These are phyloP conservation scores for Neurospora cerealis DNA, from an alignment of 495 filamentous ascomycete species.

Conservation along the genomic window DNA sequence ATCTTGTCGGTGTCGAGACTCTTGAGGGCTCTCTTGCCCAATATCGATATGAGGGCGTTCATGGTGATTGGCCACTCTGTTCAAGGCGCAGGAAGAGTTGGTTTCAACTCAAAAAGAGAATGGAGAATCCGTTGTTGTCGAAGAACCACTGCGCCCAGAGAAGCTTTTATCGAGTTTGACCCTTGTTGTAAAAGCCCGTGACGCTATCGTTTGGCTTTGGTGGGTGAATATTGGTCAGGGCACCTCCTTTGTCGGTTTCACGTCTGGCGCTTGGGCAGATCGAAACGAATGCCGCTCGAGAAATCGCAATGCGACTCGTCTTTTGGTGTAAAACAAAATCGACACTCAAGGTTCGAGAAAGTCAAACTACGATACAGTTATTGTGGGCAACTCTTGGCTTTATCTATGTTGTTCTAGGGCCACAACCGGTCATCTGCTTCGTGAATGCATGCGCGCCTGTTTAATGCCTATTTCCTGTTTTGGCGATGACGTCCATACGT, in stretches of 20 bases:
- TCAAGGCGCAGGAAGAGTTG: background rate
- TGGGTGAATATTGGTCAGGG: slow-evolving; percentile 8
- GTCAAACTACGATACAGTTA: background rate
- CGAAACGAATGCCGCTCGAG: background rate
- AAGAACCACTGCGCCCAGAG: background rate
- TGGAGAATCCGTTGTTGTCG: background rate
- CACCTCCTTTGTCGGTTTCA: slow-evolving; percentile 15
- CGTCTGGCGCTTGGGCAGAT: slow-evolving; percentile 5
- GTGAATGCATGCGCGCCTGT: background rate
- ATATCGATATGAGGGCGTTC: slow-evolving; percentile 31
- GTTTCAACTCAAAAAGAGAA: background rate
- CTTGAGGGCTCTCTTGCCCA: slow-evolving; percentile 56
- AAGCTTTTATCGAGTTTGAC: background rate
- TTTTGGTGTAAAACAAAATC: background rate
- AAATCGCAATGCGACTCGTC: background rate
- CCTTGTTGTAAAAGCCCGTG: slow-evolving; percentile 5
- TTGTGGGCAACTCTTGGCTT: background rate
- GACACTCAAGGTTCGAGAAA: background rate
- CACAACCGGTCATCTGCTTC: slow-evolving; percentile 1
- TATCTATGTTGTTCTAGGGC: background rate
- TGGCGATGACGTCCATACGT: slow-evolving; percentile 1
- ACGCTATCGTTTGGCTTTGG: slow-evolving; percentile 3
- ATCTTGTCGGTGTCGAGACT: slow-evolving; percentile 57
- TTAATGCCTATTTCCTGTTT: slow-evolving; percentile 2
- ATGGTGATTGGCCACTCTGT: slow-evolving; percentile 5